Conservation (phyloP, 2,329 filamentous ascomycete genomes). For the Escovopsis sp. region DNA sequence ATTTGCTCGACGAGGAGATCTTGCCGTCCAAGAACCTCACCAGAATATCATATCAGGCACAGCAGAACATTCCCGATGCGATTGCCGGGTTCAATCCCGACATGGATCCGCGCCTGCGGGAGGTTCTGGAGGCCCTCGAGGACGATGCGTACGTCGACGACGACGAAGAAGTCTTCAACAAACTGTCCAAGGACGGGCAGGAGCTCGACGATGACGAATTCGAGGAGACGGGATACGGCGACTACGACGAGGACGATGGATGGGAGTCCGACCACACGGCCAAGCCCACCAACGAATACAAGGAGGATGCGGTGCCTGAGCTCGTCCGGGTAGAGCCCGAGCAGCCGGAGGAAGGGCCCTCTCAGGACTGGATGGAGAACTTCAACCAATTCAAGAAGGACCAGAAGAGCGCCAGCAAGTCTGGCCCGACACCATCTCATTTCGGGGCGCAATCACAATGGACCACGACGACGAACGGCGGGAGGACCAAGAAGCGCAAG, state of each 20-base stretch:
- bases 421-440: slow-evolving; percentile 27
- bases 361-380: slow-evolving; percentile 78
- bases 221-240: slow-evolving; percentile 45
- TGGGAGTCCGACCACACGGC: slow-evolving; percentile 94
- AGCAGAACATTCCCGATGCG: slow-evolving; percentile 82
- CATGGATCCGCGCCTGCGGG: slow-evolving; percentile 86
- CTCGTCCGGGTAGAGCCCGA: slow-evolving; percentile 30
- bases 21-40: slow-evolving; percentile 67
- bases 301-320: slow-evolving; percentile 30
- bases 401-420: slow-evolving; percentile 32
- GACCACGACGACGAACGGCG: slow-evolving; percentile 65
- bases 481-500: slow-evolving; percentile 85
- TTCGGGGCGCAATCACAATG: slow-evolving; percentile 56
- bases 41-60: slow-evolving; percentile 71
- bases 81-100: slow-evolving; percentile 92
- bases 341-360: slow-evolving; percentile 44
- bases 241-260: slow-evolving; percentile 43
- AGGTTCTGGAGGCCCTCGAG: slow-evolving; percentile 84
- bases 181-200: slow-evolving; percentile 51
- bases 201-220: slow-evolving; percentile 74
- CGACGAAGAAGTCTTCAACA: slow-evolving; percentile 71
- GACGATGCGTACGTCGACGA: slow-evolving; percentile 90
- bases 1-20: slow-evolving; percentile 58
- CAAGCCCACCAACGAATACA: slow-evolving; percentile 51
- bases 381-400: slow-evolving; percentile 93